A percentile compares a stretch with the other conserved stretches of the same genome.
Evolutionary conservation across 108 stramenopile species (phyloP).

Genomic region (Pseudonitzschia pungens): DNA sequence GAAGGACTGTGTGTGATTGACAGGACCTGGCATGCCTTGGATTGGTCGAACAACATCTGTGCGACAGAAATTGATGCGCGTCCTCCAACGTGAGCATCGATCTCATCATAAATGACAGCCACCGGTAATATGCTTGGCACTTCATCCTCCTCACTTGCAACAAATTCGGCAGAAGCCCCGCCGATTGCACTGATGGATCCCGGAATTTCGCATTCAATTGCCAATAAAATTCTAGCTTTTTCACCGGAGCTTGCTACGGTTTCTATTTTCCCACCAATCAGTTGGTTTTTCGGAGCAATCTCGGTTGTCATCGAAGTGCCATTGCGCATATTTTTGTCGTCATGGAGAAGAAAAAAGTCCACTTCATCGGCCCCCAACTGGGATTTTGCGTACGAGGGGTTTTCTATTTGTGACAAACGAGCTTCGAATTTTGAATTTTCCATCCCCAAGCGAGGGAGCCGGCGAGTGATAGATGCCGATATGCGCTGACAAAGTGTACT

Average conservation of each 20-base stretch:
- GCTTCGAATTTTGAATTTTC: slow-evolving; percentile 61
- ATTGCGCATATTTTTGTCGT: slow-evolving; percentile 8
- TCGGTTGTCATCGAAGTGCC: slow-evolving; percentile 2
- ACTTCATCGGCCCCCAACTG: slow-evolving; percentile 44
- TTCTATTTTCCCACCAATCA: slow-evolving; percentile 51
- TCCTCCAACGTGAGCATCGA: slow-evolving; percentile 87
- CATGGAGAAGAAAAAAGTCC: slow-evolving; percentile 61
- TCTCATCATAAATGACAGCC: slow-evolving; percentile 82
- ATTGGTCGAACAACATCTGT: slow-evolving; percentile 70
- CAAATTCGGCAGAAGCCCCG: background rate
- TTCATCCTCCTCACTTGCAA: background rate
- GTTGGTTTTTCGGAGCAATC: slow-evolving; percentile 4
- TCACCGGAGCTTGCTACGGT: slow-evolving; percentile 74
- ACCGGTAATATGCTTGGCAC: slow-evolving; percentile 40
- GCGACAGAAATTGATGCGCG: slow-evolving; percentile 77
- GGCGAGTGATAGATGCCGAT: slow-evolving; percentile 51
- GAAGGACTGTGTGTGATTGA: slow-evolving; percentile 82
- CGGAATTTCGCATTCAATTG: slow-evolving; percentile 76
- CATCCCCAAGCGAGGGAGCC: slow-evolving; percentile 68
- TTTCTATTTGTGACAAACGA: slow-evolving; percentile 20
- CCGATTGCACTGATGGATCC: slow-evolving; percentile 63
- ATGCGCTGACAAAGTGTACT: slow-evolving; percentile 42
- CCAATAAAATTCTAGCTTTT: slow-evolving; percentile 73
- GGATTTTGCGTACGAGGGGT: slow-evolving; percentile 25
- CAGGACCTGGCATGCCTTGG: slow-evolving; percentile 61